phyloP scores from a whole-genome alignment of 2,329 filamentous ascomycete genomes.

The Exophiala sp. region DNA sequence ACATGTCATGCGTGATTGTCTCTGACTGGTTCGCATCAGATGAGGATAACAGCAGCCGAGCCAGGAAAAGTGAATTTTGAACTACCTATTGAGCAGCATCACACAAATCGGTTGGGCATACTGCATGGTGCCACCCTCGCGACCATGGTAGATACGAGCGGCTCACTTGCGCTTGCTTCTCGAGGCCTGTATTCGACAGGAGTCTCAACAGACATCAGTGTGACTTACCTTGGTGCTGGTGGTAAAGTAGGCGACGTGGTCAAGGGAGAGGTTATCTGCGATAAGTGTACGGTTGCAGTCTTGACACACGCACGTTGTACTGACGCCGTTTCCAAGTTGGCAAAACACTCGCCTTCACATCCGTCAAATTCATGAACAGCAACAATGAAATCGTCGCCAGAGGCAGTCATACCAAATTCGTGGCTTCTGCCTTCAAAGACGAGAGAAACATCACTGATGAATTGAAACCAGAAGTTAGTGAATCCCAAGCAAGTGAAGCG shows the following conservation, averaged over 20 bases:
- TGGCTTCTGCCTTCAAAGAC: constrained; percentile 60
- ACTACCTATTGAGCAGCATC: constrained; percentile 61
- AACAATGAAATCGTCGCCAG: constrained; percentile 60
- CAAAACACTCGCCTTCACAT: constrained; percentile 63
- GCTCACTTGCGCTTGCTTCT: constrained; percentile 63
- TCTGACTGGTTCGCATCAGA: constrained; percentile 37
- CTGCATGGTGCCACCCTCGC: constrained; percentile 67
- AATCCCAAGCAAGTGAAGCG: constrained; percentile 21
- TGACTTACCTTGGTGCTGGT: constrained; percentile 63
- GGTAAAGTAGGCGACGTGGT: constrained; percentile 61
- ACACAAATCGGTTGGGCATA: constrained; percentile 64
- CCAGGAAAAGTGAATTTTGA: constrained; percentile 64
- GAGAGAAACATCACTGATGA: constrained; percentile 60
- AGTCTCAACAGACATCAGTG: constrained; percentile 64
- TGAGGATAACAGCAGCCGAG: constrained; percentile 57
- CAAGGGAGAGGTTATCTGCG: constrained; percentile 60
- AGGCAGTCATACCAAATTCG: constrained; percentile 66
- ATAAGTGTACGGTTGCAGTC: constrained; percentile 53
- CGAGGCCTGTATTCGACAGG: constrained; percentile 63
- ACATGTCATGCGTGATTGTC: neutral
- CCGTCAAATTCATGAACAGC: constrained; percentile 58
- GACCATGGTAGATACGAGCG: constrained; percentile 63
- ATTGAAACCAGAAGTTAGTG: constrained; percentile 41
- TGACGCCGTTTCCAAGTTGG: constrained; percentile 46
- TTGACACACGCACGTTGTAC: neutral